phyloP scores from a whole-genome alignment of 2,329 filamentous ascomycete genomes.

The Zymoseptoria pseudotritici region DNA sequence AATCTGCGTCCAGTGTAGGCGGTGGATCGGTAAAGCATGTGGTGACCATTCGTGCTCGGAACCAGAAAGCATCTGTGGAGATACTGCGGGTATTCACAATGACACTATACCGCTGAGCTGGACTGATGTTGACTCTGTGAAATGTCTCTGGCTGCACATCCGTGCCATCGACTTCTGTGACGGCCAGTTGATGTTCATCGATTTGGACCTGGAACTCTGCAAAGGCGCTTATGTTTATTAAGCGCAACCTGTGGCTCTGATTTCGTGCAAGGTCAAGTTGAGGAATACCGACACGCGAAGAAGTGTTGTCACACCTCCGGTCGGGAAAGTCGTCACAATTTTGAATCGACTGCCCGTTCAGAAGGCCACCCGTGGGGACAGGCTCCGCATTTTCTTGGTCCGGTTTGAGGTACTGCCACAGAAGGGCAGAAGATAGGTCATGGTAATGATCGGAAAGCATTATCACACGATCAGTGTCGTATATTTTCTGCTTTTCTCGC shows the following conservation, averaged over 20 bases:
- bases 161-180: slow-evolving; percentile 62
- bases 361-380: slow-evolving; percentile 38
- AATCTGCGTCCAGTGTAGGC: slow-evolving; percentile 40
- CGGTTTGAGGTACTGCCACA: slow-evolving; percentile 48
- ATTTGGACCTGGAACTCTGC: slow-evolving; percentile 60
- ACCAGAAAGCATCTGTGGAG: slow-evolving; percentile 31
- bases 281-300: slow-evolving; percentile 20
- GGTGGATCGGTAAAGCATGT: slow-evolving; percentile 51
- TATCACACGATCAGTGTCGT: slow-evolving; percentile 51
- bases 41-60: slow-evolving; percentile 29
- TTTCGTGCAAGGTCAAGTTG: slow-evolving; percentile 34
- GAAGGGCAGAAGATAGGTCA: slow-evolving; percentile 41
- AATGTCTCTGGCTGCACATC: slow-evolving; percentile 50
- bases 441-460: slow-evolving; percentile 64
- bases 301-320: slow-evolving; percentile 31
- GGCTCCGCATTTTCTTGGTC: slow-evolving; percentile 51
- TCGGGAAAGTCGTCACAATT: slow-evolving; percentile 29
- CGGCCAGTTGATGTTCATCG: slow-evolving; percentile 54
- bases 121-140: slow-evolving; percentile 54
- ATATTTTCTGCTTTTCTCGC: slow-evolving; percentile 34
- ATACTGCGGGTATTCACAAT: slow-evolving; percentile 47
- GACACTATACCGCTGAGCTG: slow-evolving; percentile 64
- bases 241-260: slow-evolving; percentile 50
- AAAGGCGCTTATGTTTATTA: slow-evolving; percentile 58
- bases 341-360: slow-evolving; percentile 35